Percentiles rank a stretch among this genome's conserved stretches.
These are phyloP conservation scores for Microbotryum lychnidis-dioicae DNA, from an alignment of 1,284 basidiomycete species.

Conservation along the genomic window DNA sequence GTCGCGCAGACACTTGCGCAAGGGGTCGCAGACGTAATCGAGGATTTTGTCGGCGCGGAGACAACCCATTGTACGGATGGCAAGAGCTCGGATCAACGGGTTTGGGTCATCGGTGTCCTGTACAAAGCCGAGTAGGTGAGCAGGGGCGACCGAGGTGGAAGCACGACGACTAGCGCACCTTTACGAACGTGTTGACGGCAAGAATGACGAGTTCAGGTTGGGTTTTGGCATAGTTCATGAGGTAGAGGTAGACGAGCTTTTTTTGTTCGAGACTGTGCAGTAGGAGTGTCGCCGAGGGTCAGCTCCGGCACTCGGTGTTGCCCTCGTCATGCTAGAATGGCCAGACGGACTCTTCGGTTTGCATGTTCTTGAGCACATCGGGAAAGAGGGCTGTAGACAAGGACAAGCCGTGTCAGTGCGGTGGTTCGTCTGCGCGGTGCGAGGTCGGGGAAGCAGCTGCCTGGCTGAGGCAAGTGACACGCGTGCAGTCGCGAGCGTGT, in stretches of 20 bases:
- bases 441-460: no score
- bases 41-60: constrained; percentile 97
- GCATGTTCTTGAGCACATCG: constrained; percentile 97
- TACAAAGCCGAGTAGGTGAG: not conserved
- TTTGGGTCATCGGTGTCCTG: constrained; percentile 94
- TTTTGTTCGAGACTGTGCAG: constrained; percentile 77
- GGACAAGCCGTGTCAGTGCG: no score
- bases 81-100: constrained; percentile 87
- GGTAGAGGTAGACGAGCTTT: constrained; percentile 94
- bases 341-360: constrained; percentile 20
- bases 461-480: no score
- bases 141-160: not conserved
- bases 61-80: constrained; percentile 96
- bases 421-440: no score
- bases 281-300: not conserved
- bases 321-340: not conserved
- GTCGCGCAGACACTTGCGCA: constrained; percentile 82
- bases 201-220: constrained; percentile 96
- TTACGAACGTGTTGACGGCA: constrained; percentile 96
- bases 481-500: no score
- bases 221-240: constrained; percentile 98
- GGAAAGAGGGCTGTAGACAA: constrained; percentile 86
- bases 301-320: not conserved
- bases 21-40: constrained; percentile 89
- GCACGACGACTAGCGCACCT: constrained; percentile 39